A percentile compares a stretch with the other conserved stretches of the same genome.
Conservation (phyloP, 2,329 filamentous ascomycete species). For the Sclerotinia glacialis region DNA sequence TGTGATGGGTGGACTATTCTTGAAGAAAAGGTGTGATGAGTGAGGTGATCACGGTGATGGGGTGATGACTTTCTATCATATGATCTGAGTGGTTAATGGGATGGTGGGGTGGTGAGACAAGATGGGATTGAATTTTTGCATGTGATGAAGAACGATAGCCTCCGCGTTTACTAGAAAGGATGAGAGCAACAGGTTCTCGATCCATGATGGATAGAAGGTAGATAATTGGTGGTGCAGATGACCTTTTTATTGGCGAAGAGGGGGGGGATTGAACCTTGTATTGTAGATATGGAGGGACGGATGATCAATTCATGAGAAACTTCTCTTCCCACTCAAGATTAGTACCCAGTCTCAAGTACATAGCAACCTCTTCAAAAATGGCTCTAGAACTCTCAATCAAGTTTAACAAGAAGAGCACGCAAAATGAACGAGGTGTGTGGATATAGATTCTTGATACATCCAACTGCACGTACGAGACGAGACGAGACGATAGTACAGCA, state of each 20-base stretch:
- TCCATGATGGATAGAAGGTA: background rate
- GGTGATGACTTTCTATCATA: constrained; percentile 18
- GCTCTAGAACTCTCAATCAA: background rate
- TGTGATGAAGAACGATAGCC: background rate
- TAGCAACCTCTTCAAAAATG: constrained; percentile 1
- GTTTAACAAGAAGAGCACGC: background rate
- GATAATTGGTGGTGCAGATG: constrained; percentile 12
- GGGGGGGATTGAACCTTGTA: constrained; percentile 14
- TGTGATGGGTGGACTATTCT: too few relatives aligned
- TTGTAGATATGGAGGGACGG: constrained; percentile 12
- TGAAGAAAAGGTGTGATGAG: background rate
- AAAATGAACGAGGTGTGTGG: constrained; percentile 15
- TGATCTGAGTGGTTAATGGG: constrained; percentile 6
- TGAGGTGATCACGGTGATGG: background rate
- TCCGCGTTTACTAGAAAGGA: background rate
- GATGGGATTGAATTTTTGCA: constrained; percentile 7
- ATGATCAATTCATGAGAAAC: constrained; percentile 21
- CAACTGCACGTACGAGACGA: constrained; percentile 1
- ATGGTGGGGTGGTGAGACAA: constrained; percentile 22
- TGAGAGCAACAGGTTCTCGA: background rate
- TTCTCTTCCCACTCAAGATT: background rate
- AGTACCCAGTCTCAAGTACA: constrained; percentile 9
- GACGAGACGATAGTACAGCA: constrained; percentile 2
- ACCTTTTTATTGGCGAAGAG: constrained; percentile 18
- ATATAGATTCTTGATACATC: constrained; percentile 6